phyloP scores from a whole-genome alignment of 805 yeast species.

The Blastobotrys peoriensis region DNA sequence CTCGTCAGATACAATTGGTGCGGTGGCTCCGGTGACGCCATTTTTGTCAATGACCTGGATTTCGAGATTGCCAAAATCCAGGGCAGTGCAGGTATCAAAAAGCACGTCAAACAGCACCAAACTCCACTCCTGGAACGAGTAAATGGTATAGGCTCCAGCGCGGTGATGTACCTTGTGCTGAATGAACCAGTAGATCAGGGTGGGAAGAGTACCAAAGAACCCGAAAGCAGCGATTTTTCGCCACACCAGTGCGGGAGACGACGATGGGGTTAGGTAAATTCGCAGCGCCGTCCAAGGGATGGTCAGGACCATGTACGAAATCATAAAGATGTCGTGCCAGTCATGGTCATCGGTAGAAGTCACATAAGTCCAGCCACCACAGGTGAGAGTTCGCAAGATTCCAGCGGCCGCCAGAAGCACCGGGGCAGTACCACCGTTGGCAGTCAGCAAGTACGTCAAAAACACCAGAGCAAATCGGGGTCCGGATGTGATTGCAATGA shows the following conservation, averaged over 20 bases:
- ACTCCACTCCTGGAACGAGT: slow-evolving; percentile 94
- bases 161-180: slow-evolving; percentile 84
- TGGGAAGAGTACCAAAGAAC: slow-evolving; percentile 71
- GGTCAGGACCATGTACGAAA: slow-evolving; percentile 77
- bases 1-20: slow-evolving; percentile 12
- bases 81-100: slow-evolving; percentile 73
- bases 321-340: slow-evolving; percentile 94
- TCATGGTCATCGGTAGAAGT: slow-evolving; percentile 97
- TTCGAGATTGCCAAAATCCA: slow-evolving; percentile 62
- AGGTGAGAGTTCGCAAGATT: slow-evolving; percentile 81
- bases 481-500: slow-evolving; percentile 90
- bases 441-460: slow-evolving; percentile 39
- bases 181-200: slow-evolving; percentile 81
- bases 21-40: slow-evolving; percentile 17
- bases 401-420: slow-evolving; percentile 45
- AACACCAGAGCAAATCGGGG: slow-evolving; percentile 72
- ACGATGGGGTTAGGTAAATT: slow-evolving; percentile 46
- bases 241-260: slow-evolving; percentile 39
- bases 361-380: slow-evolving; percentile 98
- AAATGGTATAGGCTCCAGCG: slow-evolving; percentile 93
- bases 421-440: slow-evolving; percentile 33
- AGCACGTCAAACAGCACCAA: slow-evolving; percentile 75
- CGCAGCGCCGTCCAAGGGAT: slow-evolving; percentile 82
- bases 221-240: slow-evolving; percentile 48
- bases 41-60: slow-evolving; percentile 34